phyloP scores from a whole-genome alignment of 805 yeast genomes.

The Candida ipomoeae region DNA sequence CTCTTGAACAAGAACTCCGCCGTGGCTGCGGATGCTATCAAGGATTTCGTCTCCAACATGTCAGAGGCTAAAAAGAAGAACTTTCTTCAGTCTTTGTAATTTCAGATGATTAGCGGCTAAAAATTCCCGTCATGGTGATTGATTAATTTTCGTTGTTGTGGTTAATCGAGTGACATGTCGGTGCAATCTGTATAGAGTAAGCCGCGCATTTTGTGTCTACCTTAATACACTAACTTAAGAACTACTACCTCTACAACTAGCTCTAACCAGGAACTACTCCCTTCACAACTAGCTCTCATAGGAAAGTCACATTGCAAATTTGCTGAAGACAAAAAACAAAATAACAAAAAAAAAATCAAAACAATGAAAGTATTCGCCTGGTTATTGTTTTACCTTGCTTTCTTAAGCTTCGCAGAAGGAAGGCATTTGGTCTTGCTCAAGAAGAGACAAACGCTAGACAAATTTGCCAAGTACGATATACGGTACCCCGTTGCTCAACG shows the following conservation, averaged over 20 bases:
- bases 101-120: not conserved
- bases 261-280: not conserved
- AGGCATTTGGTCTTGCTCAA: constrained; percentile 50
- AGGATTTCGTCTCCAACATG: constrained; percentile 32
- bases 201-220: constrained; percentile 3
- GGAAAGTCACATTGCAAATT: not conserved
- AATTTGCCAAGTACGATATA: constrained; percentile 44
- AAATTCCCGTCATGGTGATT: not conserved
- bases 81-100: constrained; percentile 20
- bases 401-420: constrained; percentile 2
- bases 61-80: constrained; percentile 33
- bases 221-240: not conserved
- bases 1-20: constrained; percentile 36
- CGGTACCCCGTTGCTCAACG: constrained; percentile 35
- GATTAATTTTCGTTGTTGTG: constrained; percentile 5
- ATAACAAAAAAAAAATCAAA: no score
- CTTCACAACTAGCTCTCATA: not conserved
- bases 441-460: constrained; percentile 44
- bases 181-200: not conserved
- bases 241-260: not conserved
- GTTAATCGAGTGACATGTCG: not conserved
- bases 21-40: constrained; percentile 29
- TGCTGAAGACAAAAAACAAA: not conserved
- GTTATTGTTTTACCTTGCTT: constrained; percentile 3
- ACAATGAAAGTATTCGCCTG: not conserved